phyloP scores from a whole-genome alignment of 805 yeast genomes.

The Pichia cabralensis region DNA sequence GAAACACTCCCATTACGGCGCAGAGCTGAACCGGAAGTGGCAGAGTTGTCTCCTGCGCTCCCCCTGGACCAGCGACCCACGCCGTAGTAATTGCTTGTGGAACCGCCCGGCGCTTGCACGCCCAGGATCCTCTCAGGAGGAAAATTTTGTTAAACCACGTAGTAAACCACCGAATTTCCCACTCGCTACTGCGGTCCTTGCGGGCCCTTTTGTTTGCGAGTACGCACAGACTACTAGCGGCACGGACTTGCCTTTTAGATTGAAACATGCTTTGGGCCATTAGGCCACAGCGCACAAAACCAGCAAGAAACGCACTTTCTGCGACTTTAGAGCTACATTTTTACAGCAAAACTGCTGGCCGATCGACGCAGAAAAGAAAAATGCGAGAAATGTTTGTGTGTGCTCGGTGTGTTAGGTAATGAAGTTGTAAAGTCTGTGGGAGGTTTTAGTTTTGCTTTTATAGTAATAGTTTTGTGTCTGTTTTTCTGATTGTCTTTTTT shows the following conservation, averaged over 20 bases:
- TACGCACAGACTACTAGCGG: slow-evolving; percentile 24
- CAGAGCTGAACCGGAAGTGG: too few relatives aligned
- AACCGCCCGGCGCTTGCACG: slow-evolving; percentile 31
- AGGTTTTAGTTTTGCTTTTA: too few relatives aligned
- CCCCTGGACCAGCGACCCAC: slow-evolving; percentile 3
- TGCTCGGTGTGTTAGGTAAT: too few relatives aligned
- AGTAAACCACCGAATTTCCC: slow-evolving; percentile 33
- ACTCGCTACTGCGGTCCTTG: slow-evolving; percentile 20
- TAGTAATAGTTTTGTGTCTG: too few relatives aligned
- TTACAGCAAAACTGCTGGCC: too few relatives aligned
- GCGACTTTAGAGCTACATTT: too few relatives aligned
- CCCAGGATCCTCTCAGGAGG: slow-evolving; percentile 29
- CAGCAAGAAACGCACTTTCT: too few relatives aligned
- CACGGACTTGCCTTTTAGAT: too few relatives aligned
- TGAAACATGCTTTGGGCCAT: slow-evolving; percentile 7
- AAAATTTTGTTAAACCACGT: slow-evolving; percentile 19
- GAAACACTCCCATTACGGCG: slow-evolving; percentile 31
- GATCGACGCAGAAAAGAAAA: too few relatives aligned
- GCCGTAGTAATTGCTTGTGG: slow-evolving; percentile 29
- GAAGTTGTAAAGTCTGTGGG: too few relatives aligned
- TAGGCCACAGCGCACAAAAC: slow-evolving; percentile 8
- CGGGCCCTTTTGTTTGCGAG: slow-evolving; percentile 25
- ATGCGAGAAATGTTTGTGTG: too few relatives aligned
- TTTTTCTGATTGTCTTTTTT: too few relatives aligned
- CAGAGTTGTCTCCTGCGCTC: slow-evolving; percentile 1